These are phyloP conservation scores for Borovskyia barvae DNA, from an alignment of 208 protist species.

Conservation along the genomic window DNA sequence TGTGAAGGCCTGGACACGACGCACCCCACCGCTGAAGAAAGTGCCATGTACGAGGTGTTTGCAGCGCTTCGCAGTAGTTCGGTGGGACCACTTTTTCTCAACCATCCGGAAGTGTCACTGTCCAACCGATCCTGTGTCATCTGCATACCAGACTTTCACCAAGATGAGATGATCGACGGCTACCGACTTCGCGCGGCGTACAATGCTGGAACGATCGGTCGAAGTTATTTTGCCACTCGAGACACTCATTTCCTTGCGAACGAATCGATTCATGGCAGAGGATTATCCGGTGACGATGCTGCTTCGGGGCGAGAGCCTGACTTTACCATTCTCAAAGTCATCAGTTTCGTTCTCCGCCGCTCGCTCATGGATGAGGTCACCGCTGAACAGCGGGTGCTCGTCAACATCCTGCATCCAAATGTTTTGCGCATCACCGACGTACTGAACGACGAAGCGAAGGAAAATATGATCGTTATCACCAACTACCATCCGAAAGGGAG, in stretches of 20 bases:
- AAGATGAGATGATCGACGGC: constrained; percentile 50
- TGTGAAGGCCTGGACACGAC: constrained; percentile 29
- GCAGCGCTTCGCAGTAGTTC: constrained; percentile 38
- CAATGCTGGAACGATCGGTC: constrained; percentile 65
- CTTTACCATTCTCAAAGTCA: constrained; percentile 60
- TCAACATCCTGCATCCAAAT: constrained; percentile 50
- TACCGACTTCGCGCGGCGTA: constrained; percentile 49
- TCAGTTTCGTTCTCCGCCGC: constrained; percentile 68
- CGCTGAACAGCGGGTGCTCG: constrained; percentile 52
- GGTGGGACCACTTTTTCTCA: constrained; percentile 55
- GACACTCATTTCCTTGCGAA: constrained; percentile 2
- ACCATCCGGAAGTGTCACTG: constrained; percentile 72
- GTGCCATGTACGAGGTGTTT: constrained; percentile 51
- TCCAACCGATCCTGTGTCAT: constrained; percentile 75
- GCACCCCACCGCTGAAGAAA: constrained; percentile 29
- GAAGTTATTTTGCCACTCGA: constrained; percentile 55
- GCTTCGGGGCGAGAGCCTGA: constrained; percentile 2
- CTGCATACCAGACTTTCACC: constrained; percentile 56
- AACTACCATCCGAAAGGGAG: constrained; percentile 48
- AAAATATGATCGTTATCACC: constrained; percentile 77
- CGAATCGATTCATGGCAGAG: background rate
- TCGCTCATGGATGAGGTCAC: constrained; percentile 44
- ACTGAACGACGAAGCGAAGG: constrained; percentile 65
- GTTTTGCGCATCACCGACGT: constrained; percentile 62
- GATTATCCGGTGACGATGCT: background rate